Evolutionary conservation across 2,329 filamentous ascomycete species (phyloP), one percentile per base, ranked within the genome.

Genomic region (Atkinsonella hypoxylon): DNA sequence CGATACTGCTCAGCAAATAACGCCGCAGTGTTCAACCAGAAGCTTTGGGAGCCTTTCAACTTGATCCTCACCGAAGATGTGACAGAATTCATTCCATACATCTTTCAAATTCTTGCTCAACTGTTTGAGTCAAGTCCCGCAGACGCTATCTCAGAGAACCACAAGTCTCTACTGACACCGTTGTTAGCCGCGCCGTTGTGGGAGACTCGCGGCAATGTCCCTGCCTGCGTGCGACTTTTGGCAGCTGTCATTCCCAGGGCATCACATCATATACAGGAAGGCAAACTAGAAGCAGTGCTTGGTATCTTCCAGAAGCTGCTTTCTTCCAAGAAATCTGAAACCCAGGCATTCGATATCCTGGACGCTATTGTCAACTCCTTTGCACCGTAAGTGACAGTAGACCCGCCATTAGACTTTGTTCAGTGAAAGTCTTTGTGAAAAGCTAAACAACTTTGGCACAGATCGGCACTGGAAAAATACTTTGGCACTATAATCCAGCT

Each of bases 281-380:
- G 86, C 61, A 86, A 96, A 66, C 67, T 96, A 40, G 88, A 94
- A 63, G 82, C 87, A 3, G 82, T 97, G 46, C 76, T 98, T n/a
- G 88, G 89, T 51, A 93, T 98, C 55, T 98, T 97, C 75, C 91
- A 97, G 66, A 90, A 88, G 61, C 78, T 98, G 11, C 75, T 96
- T 41, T 77, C 78, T 3, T 82, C 79, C 57, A 95, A 93, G 69
- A 83, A 85, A 54, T 90, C 90, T 46, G 93, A 98, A 64, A 75
- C 80, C 18, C 83, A 90, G 61, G 88, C 84, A 0, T 95, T 97
- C 61, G 93, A 98, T 62, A 77, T 98, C 45, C 74, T 98, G 53
- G 93, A 98, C 63, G 78, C 84, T 4, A 74, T 95, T 47, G 74
- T 95, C 54, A 76, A 79, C 46, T 79, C 81, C 9, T 85, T 95